Evolutionary conservation across 2,329 filamentous ascomycete genomes (phyloP).

Genomic region (Monosporascus sp.): DNA sequence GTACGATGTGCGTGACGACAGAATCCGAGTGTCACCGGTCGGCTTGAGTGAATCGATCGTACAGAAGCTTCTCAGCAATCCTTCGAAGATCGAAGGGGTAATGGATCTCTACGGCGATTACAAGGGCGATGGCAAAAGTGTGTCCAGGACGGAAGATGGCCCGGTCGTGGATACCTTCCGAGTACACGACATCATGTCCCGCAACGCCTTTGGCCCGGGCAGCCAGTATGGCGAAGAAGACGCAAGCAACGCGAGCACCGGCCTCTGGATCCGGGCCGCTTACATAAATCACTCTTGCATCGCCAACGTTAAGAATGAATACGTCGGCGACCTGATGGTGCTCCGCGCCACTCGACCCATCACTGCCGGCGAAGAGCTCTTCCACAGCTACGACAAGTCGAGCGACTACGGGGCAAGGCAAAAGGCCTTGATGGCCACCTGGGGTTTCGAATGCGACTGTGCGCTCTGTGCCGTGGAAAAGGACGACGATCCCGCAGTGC

Average conservation of each 20-base stretch:
- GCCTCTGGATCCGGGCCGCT: conserved; percentile 34
- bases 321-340: conserved; percentile 35
- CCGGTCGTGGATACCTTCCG: conserved; percentile 27
- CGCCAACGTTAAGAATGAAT: conserved; percentile 30
- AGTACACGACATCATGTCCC: conserved; percentile 27
- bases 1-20: conserved; percentile 26
- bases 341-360: conserved; percentile 32
- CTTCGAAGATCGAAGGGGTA: conserved; percentile 15
- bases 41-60: conserved; percentile 26
- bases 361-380: conserved; percentile 28
- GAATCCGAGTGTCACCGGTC: conserved; percentile 25
- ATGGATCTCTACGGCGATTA: conserved; percentile 24
- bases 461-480: conserved; percentile 29
- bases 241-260: conserved; percentile 28
- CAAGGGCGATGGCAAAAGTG: conserved; percentile 12
- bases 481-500: conserved; percentile 10
- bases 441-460: conserved; percentile 35
- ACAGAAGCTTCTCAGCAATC: conserved; percentile 23
- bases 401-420: conserved; percentile 20
- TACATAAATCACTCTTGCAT: conserved; percentile 40
- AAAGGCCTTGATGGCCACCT: conserved; percentile 20
- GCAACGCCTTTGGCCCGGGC: conserved; percentile 29
- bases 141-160: conserved; percentile 20
- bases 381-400: conserved; percentile 26
- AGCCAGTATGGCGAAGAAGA: conserved; percentile 23